Evolutionary conservation across 2,329 filamentous ascomycete genomes (phyloP).

Genomic region (Truncatella angustata): DNA sequence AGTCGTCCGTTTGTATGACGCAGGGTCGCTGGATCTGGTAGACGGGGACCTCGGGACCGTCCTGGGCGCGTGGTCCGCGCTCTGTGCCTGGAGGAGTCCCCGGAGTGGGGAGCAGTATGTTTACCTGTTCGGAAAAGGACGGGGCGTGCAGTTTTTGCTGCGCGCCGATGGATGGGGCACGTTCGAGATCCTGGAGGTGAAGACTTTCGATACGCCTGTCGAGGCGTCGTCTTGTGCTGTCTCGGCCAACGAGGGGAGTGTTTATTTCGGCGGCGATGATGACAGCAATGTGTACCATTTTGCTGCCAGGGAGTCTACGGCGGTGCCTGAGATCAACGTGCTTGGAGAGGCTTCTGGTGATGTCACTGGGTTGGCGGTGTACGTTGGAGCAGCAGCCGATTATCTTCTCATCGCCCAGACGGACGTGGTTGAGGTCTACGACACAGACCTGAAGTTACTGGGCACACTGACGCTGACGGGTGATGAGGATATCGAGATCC

Average conservation of each 20-base stretch:
- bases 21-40: slow-evolving; percentile 9
- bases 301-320: slow-evolving; percentile 35
- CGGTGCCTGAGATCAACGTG: slow-evolving; percentile 31
- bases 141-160: slow-evolving; percentile 37
- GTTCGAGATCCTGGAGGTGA: slow-evolving; percentile 39
- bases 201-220: slow-evolving; percentile 39
- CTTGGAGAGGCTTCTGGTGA: slow-evolving; percentile 35
- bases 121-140: slow-evolving; percentile 43
- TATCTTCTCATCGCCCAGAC: slow-evolving; percentile 41
- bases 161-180: slow-evolving; percentile 19
- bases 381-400: slow-evolving; percentile 32
- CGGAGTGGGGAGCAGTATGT: slow-evolving; percentile 39
- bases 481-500: slow-evolving; percentile 38
- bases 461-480: slow-evolving; percentile 37
- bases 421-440: slow-evolving; percentile 37
- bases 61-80: slow-evolving; percentile 45
- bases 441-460: slow-evolving; percentile 30
- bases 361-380: slow-evolving; percentile 41
- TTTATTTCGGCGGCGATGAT: slow-evolving; percentile 41
- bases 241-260: slow-evolving; percentile 30
- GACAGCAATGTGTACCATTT: slow-evolving; percentile 36
- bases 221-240: slow-evolving; percentile 43
- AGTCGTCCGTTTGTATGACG: slow-evolving; percentile 37
- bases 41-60: slow-evolving; percentile 26
- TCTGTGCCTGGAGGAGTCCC: slow-evolving; percentile 43